These are phyloP conservation scores for Raddia guianensis DNA, from an alignment of 176 grass and related monocot genomes.

Conservation along the genomic window DNA sequence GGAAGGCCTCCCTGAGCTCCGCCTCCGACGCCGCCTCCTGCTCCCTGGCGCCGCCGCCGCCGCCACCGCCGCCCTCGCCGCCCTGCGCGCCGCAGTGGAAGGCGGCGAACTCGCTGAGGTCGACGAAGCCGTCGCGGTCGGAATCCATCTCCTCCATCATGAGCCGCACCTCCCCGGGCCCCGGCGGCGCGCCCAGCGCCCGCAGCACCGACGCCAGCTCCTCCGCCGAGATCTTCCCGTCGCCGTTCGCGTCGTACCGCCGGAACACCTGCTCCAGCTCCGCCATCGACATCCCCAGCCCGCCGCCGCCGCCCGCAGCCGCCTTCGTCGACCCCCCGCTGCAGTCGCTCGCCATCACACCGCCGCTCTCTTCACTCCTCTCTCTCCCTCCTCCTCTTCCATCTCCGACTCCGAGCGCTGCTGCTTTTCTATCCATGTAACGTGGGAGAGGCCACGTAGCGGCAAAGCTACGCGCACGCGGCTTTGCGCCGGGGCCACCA, in stretches of 20 bases:
- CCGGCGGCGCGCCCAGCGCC: slow-evolving; percentile 46
- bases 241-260: slow-evolving; percentile 65
- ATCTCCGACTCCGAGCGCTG: background rate
- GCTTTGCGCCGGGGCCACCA: accelerated
- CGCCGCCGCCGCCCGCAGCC: background rate
- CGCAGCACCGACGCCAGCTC: slow-evolving; percentile 54
- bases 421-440: slow-evolving; percentile 29
- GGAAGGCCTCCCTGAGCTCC: slow-evolving; percentile 60
- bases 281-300: slow-evolving; percentile 40
- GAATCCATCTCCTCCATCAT: slow-evolving; percentile 85
- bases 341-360: slow-evolving; percentile 31
- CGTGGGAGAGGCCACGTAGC: background rate
- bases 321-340: background rate
- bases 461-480: background rate
- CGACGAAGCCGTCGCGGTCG: slow-evolving; percentile 73
- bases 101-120: slow-evolving; percentile 62
- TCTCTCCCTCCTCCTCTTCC: no score
- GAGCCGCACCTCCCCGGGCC: slow-evolving; percentile 44
- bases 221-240: slow-evolving; percentile 64
- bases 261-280: slow-evolving; percentile 63
- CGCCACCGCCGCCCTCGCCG: background rate
- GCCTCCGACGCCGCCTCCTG: slow-evolving; percentile 35
- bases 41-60: background rate
- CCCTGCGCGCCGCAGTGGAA: slow-evolving; percentile 36
- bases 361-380: background rate